Conservation (phyloP, 805 yeast species). For the Candida cerambycidarum region DNA sequence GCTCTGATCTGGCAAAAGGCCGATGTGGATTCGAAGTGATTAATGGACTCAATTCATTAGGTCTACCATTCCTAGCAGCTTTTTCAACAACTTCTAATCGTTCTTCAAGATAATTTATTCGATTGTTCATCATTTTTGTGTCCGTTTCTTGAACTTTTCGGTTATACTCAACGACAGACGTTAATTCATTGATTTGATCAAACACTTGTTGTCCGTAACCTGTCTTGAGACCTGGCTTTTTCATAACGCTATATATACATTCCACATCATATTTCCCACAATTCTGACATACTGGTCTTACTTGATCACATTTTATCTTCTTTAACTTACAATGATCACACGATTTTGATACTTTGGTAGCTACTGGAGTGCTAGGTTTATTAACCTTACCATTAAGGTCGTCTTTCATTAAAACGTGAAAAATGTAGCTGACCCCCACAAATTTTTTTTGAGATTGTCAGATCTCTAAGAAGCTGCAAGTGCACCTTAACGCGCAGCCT, state of each 20-base stretch:
- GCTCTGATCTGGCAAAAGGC: neutral
- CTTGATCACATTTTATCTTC: slow-evolving; percentile 18
- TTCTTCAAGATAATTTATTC: slow-evolving; percentile 3
- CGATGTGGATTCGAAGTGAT: slow-evolving; percentile 4
- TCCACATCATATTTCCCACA: slow-evolving; percentile 14
- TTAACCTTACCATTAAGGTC: slow-evolving; percentile 1
- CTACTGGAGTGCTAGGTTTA: slow-evolving; percentile 5
- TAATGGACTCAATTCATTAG: neutral
- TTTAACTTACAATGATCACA: slow-evolving; percentile 19
- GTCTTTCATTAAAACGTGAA: slow-evolving; percentile 1
- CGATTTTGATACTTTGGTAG: slow-evolving; percentile 14
- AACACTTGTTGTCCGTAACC: slow-evolving; percentile 21
- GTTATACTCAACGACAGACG: slow-evolving; percentile 2
- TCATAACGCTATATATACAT: slow-evolving; percentile 18
- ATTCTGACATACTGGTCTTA: slow-evolving; percentile 16
- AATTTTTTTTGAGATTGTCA: neutral
- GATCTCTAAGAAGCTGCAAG: neutral
- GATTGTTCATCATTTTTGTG: slow-evolving; percentile 3
- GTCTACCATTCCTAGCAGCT: neutral
- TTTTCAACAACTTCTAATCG: neutral
- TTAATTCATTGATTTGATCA: slow-evolving; percentile 11
- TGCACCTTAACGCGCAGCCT: neutral
- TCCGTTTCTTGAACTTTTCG: slow-evolving; percentile 12
- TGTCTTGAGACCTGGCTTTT: slow-evolving; percentile 19
- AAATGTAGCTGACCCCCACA: slow-evolving; percentile 3